phyloP scores from a whole-genome alignment of 2,329 filamentous ascomycete species.

The Paracorniculantispora psalliotae region DNA sequence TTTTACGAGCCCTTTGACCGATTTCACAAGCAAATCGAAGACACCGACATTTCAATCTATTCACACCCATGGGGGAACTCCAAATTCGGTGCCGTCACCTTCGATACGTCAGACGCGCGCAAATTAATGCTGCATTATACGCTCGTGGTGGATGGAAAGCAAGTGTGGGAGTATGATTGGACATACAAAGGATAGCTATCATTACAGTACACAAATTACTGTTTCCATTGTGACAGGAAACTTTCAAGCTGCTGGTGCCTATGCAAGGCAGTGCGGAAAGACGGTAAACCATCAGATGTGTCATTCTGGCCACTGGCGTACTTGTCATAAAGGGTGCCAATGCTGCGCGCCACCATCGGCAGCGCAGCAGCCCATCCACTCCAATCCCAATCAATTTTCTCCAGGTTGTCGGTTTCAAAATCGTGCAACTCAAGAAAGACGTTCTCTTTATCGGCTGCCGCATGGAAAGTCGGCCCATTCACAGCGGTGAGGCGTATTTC shows the following conservation, averaged over 20 bases:
- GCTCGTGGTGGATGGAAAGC: neutral
- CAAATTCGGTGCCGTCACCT: neutral
- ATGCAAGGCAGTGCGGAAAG: constrained; percentile 37
- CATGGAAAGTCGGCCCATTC: constrained; percentile 26
- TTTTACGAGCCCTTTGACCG: constrained; percentile 59
- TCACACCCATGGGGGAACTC: neutral
- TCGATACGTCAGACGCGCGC: neutral
- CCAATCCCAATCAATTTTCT: constrained; percentile 2
- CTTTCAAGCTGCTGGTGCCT: constrained; percentile 44
- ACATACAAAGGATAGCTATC: too few species aligned
- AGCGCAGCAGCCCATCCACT: neutral
- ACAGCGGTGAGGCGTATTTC: constrained; percentile 39
- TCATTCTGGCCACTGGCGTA: constrained; percentile 34
- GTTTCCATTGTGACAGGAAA: constrained; percentile 17
- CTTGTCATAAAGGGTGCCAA: constrained; percentile 53
- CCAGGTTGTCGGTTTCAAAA: constrained; percentile 35
- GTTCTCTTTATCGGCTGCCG: constrained; percentile 29
- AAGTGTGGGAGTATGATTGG: neutral
- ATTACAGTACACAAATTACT: neutral
- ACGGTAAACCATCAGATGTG: constrained; percentile 22
- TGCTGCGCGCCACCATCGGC: constrained; percentile 39
- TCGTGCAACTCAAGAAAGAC: constrained; percentile 48
- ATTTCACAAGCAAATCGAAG: constrained; percentile 56
- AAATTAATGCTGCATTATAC: neutral
- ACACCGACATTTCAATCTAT: neutral